Evolutionary conservation across 306 rosid species (phyloP).

Genomic region (Hippophae gyantsensis): DNA sequence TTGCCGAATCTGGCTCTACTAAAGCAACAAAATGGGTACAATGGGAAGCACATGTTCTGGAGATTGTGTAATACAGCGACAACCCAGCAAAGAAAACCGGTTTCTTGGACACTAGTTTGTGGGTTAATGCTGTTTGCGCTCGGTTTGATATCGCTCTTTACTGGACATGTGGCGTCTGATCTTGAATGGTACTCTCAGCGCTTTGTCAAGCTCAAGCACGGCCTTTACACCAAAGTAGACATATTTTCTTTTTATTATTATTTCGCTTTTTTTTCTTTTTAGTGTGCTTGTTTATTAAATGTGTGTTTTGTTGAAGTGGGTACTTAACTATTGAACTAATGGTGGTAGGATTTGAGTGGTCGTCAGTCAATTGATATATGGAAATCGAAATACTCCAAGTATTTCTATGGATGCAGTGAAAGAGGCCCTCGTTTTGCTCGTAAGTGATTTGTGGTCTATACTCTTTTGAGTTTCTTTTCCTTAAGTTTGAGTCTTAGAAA

Average conservation of each 20-base stretch:
- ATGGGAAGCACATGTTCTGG: conserved; percentile 33
- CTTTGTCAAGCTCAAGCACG: conserved; percentile 28
- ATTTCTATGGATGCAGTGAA: conserved; percentile 70
- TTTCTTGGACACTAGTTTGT: conserved; percentile 63
- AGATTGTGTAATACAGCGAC: conserved; percentile 35
- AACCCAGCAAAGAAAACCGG: conserved; percentile 35
- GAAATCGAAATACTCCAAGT: conserved; percentile 70
- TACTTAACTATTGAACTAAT: neutral
- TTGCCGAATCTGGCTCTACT: conserved; percentile 25
- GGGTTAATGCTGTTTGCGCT: conserved; percentile 72
- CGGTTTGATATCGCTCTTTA: conserved; percentile 80
- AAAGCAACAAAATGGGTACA: conserved; percentile 32
- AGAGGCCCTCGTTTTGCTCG: conserved; percentile 58
- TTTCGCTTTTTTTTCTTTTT: neutral
- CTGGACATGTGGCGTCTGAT: conserved; percentile 88
- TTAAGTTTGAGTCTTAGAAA: neutral
- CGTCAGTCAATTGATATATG: conserved; percentile 64
- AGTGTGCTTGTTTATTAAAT: neutral
- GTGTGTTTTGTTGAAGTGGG: neutral
- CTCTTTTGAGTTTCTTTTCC: neutral
- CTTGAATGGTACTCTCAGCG: conserved; percentile 93
- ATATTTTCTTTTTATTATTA: too few species aligned
- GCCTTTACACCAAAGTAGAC: conserved; percentile 32
- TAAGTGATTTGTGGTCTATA: conserved; percentile 21
- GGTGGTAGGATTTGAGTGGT: conserved; percentile 44